phyloP scores from a whole-genome alignment of 352 stramenopile genomes.

The Globisporangium spinosum region DNA sequence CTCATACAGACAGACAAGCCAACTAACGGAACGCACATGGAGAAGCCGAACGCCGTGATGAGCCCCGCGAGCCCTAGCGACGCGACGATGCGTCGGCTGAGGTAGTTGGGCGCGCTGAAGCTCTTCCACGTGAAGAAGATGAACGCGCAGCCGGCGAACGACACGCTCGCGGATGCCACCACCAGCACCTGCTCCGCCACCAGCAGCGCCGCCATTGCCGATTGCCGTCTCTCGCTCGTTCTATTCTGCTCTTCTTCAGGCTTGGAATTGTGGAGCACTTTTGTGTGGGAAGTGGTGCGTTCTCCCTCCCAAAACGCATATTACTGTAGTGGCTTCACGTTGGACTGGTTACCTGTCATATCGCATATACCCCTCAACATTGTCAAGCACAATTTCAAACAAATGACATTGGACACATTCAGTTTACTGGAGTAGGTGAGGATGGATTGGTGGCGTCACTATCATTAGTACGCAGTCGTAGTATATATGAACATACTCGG shows the following conservation, averaged over 20 bases:
- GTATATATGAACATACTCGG: neutral
- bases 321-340: neutral
- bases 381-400: neutral
- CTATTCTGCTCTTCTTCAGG: neutral
- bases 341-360: neutral
- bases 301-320: neutral
- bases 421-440: neutral
- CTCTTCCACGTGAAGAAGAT: slow-evolving; percentile 69
- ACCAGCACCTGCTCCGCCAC: slow-evolving; percentile 48
- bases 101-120: slow-evolving; percentile 59
- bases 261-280: neutral
- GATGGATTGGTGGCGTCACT: neutral
- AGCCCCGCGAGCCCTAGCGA: slow-evolving; percentile 64
- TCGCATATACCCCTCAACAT: neutral
- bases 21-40: slow-evolving; percentile 30
- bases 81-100: slow-evolving; percentile 64
- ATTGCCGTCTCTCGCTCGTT: neutral
- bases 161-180: slow-evolving; percentile 48
- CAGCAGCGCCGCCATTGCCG: slow-evolving; percentile 19
- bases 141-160: slow-evolving; percentile 63
- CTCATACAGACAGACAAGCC: neutral
- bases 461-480: neutral
- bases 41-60: slow-evolving; percentile 56
- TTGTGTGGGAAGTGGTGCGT: no score
- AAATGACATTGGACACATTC: neutral